Evolutionary conservation across 2,329 filamentous ascomycete genomes (phyloP).

Genomic region (Calonectria pseudoturangicola): DNA sequence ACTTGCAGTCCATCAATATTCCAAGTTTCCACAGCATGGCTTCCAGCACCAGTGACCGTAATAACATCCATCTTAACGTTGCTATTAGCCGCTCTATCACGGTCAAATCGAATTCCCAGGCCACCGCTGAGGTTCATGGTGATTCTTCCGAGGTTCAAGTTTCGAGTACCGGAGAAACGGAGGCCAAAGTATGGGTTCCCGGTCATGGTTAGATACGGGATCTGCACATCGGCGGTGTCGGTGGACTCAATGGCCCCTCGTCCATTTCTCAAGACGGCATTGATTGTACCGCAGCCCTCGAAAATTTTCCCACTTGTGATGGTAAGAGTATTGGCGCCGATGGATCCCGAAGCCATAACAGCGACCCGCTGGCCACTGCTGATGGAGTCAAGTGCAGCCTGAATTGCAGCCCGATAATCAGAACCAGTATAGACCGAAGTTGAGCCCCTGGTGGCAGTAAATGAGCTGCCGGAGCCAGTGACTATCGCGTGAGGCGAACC

Average conservation of each 20-base stretch:
- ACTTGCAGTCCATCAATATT: slow-evolving; percentile 74
- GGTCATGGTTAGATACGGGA: slow-evolving; percentile 75
- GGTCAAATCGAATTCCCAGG: slow-evolving; percentile 75
- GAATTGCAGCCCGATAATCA: slow-evolving; percentile 73
- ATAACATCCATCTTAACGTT: slow-evolving; percentile 73
- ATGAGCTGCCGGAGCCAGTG: slow-evolving; percentile 67
- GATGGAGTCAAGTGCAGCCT: slow-evolving; percentile 72
- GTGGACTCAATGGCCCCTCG: slow-evolving; percentile 73
- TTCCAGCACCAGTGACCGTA: slow-evolving; percentile 70
- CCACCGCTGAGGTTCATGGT: slow-evolving; percentile 73
- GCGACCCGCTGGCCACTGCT: slow-evolving; percentile 70
- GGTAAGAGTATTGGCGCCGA: slow-evolving; percentile 71
- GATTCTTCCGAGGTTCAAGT: slow-evolving; percentile 70
- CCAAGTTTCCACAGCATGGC: slow-evolving; percentile 76
- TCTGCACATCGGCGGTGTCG: slow-evolving; percentile 68
- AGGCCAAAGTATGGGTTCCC: slow-evolving; percentile 75
- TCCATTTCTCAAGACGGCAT: slow-evolving; percentile 63
- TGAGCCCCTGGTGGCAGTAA: slow-evolving; percentile 66
- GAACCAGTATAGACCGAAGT: slow-evolving; percentile 70
- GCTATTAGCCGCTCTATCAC: slow-evolving; percentile 70
- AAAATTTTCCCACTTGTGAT: slow-evolving; percentile 73
- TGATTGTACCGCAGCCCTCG: slow-evolving; percentile 75
- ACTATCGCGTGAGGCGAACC: slow-evolving; percentile 67
- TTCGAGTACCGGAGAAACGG: slow-evolving; percentile 71
- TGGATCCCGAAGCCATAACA: slow-evolving; percentile 73